Percentiles rank a stretch among this genome's conserved stretches.
Evolutionary conservation across 495 filamentous ascomycete genomes (phyloP).

Genomic region (Cetradonia linearis): DNA sequence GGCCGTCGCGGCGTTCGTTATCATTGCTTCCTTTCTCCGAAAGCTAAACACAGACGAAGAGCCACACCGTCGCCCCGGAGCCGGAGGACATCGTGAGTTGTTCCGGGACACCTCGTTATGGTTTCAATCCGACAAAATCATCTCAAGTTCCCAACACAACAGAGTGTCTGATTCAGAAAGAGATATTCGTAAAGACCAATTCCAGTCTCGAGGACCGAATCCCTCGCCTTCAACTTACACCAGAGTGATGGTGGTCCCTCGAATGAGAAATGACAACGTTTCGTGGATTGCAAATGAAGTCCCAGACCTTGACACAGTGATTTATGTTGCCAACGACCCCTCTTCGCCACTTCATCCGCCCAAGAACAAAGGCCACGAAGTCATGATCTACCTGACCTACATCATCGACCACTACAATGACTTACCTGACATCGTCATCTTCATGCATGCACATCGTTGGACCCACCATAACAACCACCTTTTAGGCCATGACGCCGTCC

Average conservation of each 20-base stretch:
- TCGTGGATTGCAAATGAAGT: slow-evolving; percentile 50
- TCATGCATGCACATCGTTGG: slow-evolving; percentile 58
- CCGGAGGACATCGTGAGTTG: background rate
- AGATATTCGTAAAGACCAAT: background rate
- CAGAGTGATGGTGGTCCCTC: slow-evolving; percentile 48
- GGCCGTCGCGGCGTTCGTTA: background rate
- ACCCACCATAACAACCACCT: slow-evolving; percentile 58
- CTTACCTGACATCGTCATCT: slow-evolving; percentile 56
- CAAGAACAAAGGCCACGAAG: slow-evolving; percentile 68
- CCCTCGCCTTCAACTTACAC: slow-evolving; percentile 37
- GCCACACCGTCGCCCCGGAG: background rate
- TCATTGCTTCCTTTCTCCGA: slow-evolving; percentile 1
- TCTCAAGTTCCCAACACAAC: background rate
- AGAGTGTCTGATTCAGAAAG: background rate
- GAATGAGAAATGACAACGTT: slow-evolving; percentile 45
- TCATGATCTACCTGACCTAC: slow-evolving; percentile 63
- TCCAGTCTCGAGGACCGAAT: slow-evolving; percentile 34
- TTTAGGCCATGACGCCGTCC: slow-evolving; percentile 38
- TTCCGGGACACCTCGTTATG: background rate
- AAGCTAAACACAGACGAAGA: slow-evolving; percentile 1
- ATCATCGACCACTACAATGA: slow-evolving; percentile 62
- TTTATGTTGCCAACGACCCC: slow-evolving; percentile 57
- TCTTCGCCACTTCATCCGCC: slow-evolving; percentile 52
- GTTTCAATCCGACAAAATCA: background rate
- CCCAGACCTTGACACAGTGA: slow-evolving; percentile 46